Percentiles rank a stretch among this genome's conserved stretches.
Evolutionary conservation across 371 early-diverging fungal genomes (phyloP).

Genomic region (Syncephalis plumigaleata): DNA sequence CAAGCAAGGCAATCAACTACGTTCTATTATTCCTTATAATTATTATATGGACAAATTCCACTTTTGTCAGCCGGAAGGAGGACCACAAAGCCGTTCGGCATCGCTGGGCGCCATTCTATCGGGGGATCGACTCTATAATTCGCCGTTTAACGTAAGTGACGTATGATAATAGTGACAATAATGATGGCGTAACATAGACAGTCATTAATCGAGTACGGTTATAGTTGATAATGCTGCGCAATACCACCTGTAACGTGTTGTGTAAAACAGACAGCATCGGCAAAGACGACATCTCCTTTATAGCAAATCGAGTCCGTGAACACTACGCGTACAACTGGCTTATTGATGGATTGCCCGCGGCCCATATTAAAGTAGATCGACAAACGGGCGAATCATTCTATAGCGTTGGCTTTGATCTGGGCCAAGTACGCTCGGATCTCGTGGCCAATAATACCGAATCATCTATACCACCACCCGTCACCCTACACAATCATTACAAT

Average conservation of each 20-base stretch:
- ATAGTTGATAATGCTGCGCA: slow-evolving; percentile 34
- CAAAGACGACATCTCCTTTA: slow-evolving; percentile 69
- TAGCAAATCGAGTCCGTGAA: slow-evolving; percentile 61
- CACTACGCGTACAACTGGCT: slow-evolving; percentile 54
- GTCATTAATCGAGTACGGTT: too few species aligned
- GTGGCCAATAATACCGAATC: slow-evolving; percentile 3
- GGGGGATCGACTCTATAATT: slow-evolving; percentile 88
- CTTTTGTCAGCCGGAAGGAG: slow-evolving; percentile 62
- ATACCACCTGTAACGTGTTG: slow-evolving; percentile 35
- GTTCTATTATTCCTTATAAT: slow-evolving; percentile 71
- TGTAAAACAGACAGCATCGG: slow-evolving; percentile 40
- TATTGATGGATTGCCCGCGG: slow-evolving; percentile 89
- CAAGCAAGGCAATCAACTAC: slow-evolving; percentile 26
- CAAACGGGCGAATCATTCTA: slow-evolving; percentile 38
- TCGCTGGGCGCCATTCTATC: slow-evolving; percentile 81
- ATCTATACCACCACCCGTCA: too few species aligned
- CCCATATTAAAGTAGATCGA: slow-evolving; percentile 35
- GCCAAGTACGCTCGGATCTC: slow-evolving; percentile 15
- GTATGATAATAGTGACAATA: too few species aligned
- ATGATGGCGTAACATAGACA: too few species aligned
- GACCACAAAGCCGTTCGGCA: slow-evolving; percentile 53
- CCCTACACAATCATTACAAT: slow-evolving; percentile 77
- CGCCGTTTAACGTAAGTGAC: slow-evolving; percentile 63
- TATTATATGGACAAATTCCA: slow-evolving; percentile 67
- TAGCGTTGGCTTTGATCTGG: slow-evolving; percentile 66